Conservation (phyloP, 2,329 filamentous ascomycete genomes). For the Ascochyta pisi region DNA sequence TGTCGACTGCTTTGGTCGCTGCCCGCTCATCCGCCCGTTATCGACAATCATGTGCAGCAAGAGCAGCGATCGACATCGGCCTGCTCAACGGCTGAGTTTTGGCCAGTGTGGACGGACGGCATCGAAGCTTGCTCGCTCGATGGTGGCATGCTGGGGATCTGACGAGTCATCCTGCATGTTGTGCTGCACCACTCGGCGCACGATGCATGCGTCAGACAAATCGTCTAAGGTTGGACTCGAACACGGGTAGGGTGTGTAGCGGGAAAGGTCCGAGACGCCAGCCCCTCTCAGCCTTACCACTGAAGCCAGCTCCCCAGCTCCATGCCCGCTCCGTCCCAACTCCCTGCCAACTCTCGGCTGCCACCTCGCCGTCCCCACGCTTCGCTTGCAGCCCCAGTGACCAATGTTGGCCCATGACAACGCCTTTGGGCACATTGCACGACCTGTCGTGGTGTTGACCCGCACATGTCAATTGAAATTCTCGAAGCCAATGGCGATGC, state of each 20-base stretch:
- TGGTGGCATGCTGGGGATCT: constrained; percentile 9
- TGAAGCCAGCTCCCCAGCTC: constrained; percentile 1
- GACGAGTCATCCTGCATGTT: constrained; percentile 24
- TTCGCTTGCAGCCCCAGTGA: constrained; percentile 17
- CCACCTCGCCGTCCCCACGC: constrained; percentile 20
- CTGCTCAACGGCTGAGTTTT: constrained; percentile 24
- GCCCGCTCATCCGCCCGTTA: constrained; percentile 33
- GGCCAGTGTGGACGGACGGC: constrained; percentile 7
- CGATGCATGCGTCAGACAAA: constrained; percentile 24
- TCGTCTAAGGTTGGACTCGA: constrained; percentile 19
- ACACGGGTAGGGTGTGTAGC: constrained; percentile 21
- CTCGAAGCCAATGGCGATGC: constrained; percentile 2
- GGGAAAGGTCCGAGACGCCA: constrained; percentile 18
- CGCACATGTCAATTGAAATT: neutral
- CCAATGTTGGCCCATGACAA: neutral
- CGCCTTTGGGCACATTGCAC: neutral
- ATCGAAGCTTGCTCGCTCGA: constrained; percentile 4
- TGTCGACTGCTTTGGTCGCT: neutral
- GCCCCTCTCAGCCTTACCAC: constrained; percentile 32
- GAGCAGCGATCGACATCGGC: constrained; percentile 24
- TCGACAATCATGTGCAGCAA: constrained; percentile 20
- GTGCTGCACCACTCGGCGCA: constrained; percentile 25
- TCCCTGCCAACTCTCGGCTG: constrained; percentile 8
- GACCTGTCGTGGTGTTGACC: neutral
- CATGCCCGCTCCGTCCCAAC: neutral